A percentile compares a stretch with the other conserved stretches of the same genome.
Conservation (phyloP, 1,139 yeast species). For the Yamadazyma atlantica region DNA sequence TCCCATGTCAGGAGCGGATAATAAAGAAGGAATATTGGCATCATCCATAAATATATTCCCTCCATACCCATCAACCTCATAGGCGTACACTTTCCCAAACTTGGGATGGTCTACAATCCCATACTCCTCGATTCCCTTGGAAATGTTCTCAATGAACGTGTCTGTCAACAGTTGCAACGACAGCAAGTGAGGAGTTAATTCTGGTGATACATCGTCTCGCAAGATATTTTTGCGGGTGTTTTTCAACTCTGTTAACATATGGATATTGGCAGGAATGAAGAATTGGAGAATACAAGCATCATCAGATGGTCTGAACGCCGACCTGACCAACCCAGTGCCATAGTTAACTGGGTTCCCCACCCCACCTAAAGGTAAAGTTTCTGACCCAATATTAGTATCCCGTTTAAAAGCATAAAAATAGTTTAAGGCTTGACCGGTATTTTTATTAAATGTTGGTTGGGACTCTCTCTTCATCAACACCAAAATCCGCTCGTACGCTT, state of each 20-base stretch:
- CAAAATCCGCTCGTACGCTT: constrained; percentile 55
- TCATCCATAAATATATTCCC: constrained; percentile 79
- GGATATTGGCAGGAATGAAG: constrained; percentile 86
- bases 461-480: constrained; percentile 61
- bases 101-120: constrained; percentile 67
- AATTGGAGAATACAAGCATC: constrained; percentile 82
- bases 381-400: constrained; percentile 73
- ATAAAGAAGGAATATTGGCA: constrained; percentile 82
- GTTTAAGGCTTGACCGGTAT: constrained; percentile 51
- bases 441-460: constrained; percentile 57
- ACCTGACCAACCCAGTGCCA: constrained; percentile 69
- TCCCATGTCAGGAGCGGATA: constrained; percentile 82
- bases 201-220: constrained; percentile 11
- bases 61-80: constrained; percentile 88
- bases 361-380: constrained; percentile 76
- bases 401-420: constrained; percentile 69
- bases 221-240: constrained; percentile 24
- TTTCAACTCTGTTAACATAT: constrained; percentile 62
- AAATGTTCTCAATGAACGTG: constrained; percentile 43
- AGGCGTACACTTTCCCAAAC: constrained; percentile 80
- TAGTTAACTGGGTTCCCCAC: constrained; percentile 79
- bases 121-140: constrained; percentile 57
- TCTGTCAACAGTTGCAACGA: constrained; percentile 22
- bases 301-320: constrained; percentile 91
- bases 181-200: constrained; percentile 3